Evolutionary conservation across 768 basidiomycete genomes (phyloP).

Genomic region (Porpolomopsis calyptriformis): DNA sequence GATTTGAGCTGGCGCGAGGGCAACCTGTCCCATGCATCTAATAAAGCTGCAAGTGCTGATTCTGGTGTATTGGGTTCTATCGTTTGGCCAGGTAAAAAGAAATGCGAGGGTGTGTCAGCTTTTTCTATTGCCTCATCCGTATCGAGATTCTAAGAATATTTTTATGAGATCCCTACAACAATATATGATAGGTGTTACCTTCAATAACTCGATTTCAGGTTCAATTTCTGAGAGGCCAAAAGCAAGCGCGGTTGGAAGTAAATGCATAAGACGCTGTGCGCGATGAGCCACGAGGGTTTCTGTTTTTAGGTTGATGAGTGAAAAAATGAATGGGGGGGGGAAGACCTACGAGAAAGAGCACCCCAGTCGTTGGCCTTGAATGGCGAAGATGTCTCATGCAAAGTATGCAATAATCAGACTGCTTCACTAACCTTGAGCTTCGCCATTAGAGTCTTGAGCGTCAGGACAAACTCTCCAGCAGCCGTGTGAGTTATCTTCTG

Average conservation of each 20-base stretch:
- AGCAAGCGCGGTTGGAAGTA: constrained; percentile 38
- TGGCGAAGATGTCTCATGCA: background rate
- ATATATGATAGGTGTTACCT: constrained; percentile 24
- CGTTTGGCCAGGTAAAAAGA: constrained; percentile 20
- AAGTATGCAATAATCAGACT: background rate
- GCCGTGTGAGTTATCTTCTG: constrained; percentile 38
- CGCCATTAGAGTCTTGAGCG: constrained; percentile 56
- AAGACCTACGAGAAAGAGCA: constrained; percentile 44
- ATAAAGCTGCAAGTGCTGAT: background rate
- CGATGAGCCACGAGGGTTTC: constrained; percentile 41
- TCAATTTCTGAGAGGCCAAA: constrained; percentile 37
- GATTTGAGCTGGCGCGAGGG: constrained; percentile 20
- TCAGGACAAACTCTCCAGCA: constrained; percentile 45
- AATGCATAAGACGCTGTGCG: constrained; percentile 29
- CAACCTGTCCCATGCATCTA: background rate
- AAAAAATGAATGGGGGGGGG: background rate
- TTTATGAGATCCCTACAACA: background rate
- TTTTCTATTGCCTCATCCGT: constrained; percentile 31
- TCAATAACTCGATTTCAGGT: constrained; percentile 38
- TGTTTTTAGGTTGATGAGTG: constrained; percentile 11
- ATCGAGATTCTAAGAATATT: constrained; percentile 38
- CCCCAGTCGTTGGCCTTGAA: constrained; percentile 55
- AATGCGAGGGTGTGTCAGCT: constrained; percentile 26
- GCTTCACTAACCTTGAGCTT: constrained; percentile 43
- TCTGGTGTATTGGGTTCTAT: constrained; percentile 2